phyloP scores from a whole-genome alignment of 129 eudicot species.

The Pulicaria dysenterica region DNA sequence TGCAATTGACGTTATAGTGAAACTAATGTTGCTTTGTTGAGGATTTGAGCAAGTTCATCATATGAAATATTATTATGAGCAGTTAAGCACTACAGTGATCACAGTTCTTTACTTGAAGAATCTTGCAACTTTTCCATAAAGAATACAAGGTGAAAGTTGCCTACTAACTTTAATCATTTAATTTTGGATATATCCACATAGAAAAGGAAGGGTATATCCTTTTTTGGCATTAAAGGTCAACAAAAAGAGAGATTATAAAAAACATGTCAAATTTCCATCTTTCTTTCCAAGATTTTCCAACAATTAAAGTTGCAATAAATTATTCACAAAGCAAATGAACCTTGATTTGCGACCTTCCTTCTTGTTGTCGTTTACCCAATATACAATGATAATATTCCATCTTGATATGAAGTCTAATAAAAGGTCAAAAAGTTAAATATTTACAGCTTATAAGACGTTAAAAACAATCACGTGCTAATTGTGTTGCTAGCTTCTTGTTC shows the following conservation, averaged over 20 bases:
- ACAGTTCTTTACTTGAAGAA: conserved; percentile 29
- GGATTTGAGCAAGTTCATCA: neutral
- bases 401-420: no score
- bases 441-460: no score
- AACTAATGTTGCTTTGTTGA: no score
- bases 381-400: neutral
- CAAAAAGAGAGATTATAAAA: conserved; percentile 20
- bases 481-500: no score
- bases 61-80: no score
- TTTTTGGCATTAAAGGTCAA: conserved; percentile 15
- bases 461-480: no score
- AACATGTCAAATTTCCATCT: conserved; percentile 15
- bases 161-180: conserved; percentile 39
- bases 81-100: conserved; percentile 24
- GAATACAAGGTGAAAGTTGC: conserved; percentile 29
- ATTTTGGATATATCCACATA: conserved; percentile 31
- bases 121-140: conserved; percentile 20
- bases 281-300: conserved; percentile 18
- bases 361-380: neutral
- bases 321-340: neutral
- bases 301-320: conserved; percentile 15
- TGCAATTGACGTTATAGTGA: no score
- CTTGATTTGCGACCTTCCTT: neutral
- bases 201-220: conserved; percentile 21
- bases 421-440: no score